Evolutionary conservation across 371 early-diverging fungal genomes (phyloP).

Genomic region (Funneliformis caledonium): DNA sequence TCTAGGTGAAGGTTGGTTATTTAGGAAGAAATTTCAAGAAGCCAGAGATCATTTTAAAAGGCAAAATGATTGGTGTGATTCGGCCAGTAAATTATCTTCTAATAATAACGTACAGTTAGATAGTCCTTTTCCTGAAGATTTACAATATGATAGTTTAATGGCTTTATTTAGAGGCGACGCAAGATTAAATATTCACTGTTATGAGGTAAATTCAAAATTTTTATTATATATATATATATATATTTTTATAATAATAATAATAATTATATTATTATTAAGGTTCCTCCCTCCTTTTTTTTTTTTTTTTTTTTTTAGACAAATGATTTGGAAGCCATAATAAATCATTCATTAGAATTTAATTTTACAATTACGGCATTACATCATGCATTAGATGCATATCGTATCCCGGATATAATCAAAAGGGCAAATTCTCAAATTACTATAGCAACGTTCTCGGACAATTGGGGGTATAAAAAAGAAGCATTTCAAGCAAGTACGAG

Average conservation of each 20-base stretch:
- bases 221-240: too few relatives aligned
- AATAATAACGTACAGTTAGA: slow-evolving; percentile 44
- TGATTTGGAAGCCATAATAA: slow-evolving; percentile 76
- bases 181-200: slow-evolving; percentile 75
- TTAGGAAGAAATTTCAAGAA: slow-evolving; percentile 64
- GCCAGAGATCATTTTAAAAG: slow-evolving; percentile 56
- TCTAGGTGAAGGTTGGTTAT: slow-evolving; percentile 74
- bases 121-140: slow-evolving; percentile 66
- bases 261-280: too few relatives aligned
- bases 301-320: slow-evolving; percentile 48
- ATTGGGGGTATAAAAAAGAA: slow-evolving; percentile 79
- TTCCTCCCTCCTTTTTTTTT: neutral
- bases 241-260: too few relatives aligned
- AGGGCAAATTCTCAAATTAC: slow-evolving; percentile 69
- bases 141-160: slow-evolving; percentile 64
- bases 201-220: slow-evolving; percentile 47
- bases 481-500: slow-evolving; percentile 72
- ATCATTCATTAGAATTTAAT: slow-evolving; percentile 74
- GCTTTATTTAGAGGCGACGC: slow-evolving; percentile 76
- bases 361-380: slow-evolving; percentile 81
- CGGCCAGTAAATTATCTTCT: slow-evolving; percentile 50
- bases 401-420: slow-evolving; percentile 68
- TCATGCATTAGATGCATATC: slow-evolving; percentile 82
- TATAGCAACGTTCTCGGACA: slow-evolving; percentile 73
- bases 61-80: slow-evolving; percentile 84